Percentiles rank a stretch among this genome's conserved stretches.
These are phyloP conservation scores for Candida rishiriensis DNA, from an alignment of 805 yeast species.

Conservation along the genomic window DNA sequence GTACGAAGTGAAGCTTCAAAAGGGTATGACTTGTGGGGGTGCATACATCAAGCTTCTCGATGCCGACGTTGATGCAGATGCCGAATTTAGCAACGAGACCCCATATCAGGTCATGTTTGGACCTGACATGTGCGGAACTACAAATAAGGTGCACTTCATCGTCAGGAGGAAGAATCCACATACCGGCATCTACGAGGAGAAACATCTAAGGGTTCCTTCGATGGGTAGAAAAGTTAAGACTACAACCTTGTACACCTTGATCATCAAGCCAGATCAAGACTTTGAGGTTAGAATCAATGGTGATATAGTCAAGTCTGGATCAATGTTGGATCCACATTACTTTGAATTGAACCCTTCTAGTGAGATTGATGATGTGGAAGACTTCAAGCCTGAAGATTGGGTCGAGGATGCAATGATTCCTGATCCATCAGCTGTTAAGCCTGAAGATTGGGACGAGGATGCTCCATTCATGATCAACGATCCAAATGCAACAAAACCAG, in stretches of 20 bases:
- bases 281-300: conserved; percentile 85
- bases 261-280: conserved; percentile 58
- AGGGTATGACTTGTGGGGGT: conserved; percentile 81
- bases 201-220: conserved; percentile 65
- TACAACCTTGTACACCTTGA: conserved; percentile 70
- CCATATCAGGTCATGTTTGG: conserved; percentile 91
- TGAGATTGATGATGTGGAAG: conserved; percentile 53
- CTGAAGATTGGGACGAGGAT: conserved; percentile 80
- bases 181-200: conserved; percentile 59
- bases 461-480: conserved; percentile 64
- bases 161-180: conserved; percentile 52
- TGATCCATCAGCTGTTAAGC: conserved; percentile 67
- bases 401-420: conserved; percentile 62
- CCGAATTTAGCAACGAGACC: conserved; percentile 56
- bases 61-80: conserved; percentile 29
- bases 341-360: conserved; percentile 65
- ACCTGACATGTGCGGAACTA: conserved; percentile 84
- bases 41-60: conserved; percentile 75
- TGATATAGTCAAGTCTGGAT: conserved; percentile 64
- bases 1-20: conserved; percentile 83
- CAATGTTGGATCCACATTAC: conserved; percentile 47
- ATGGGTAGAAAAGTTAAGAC: conserved; percentile 54
- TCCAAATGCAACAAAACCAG: conserved; percentile 65
- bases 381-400: conserved; percentile 76
- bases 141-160: conserved; percentile 77